phyloP scores from a whole-genome alignment of 345 rosid species.

The Gossypioides kirkii region DNA sequence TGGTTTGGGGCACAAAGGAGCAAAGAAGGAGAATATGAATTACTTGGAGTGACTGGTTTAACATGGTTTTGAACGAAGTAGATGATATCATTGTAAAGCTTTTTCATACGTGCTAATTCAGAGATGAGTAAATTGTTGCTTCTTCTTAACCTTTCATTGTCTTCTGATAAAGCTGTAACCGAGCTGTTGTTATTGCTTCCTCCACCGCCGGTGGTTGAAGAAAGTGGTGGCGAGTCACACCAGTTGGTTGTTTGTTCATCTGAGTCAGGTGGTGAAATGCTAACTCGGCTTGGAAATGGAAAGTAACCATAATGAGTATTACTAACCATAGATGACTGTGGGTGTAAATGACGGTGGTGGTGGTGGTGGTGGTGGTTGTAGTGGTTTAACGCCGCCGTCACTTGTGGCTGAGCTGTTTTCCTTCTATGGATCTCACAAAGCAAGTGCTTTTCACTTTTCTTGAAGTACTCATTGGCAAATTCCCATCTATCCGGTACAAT shows the following conservation, averaged over 20 bases:
- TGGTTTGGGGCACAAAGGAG: constrained; percentile 42
- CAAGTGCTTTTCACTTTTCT: constrained; percentile 83
- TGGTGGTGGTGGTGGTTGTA: constrained; percentile 37
- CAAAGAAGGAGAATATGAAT: constrained; percentile 45
- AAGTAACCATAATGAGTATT: constrained; percentile 40
- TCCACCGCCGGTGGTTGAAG: constrained; percentile 28
- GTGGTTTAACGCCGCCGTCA: constrained; percentile 8
- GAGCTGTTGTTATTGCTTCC: constrained; percentile 30
- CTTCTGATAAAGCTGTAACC: constrained; percentile 64
- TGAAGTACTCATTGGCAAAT: constrained; percentile 89
- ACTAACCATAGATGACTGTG: constrained; percentile 39
- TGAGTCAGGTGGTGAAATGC: constrained; percentile 50
- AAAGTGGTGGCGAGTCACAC: constrained; percentile 61
- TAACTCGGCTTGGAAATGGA: constrained; percentile 49
- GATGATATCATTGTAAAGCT: constrained; percentile 88
- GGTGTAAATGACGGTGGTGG: constrained; percentile 28
- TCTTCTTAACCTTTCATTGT: constrained; percentile 75
- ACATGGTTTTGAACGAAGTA: constrained; percentile 91
- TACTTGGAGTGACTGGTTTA: constrained; percentile 77
- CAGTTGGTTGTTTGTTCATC: constrained; percentile 53
- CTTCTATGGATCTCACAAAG: constrained; percentile 93
- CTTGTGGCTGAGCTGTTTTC: constrained; percentile 69
- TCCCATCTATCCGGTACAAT: constrained; percentile 98
- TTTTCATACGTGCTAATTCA: constrained; percentile 85
- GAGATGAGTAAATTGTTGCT: constrained; percentile 75